These are phyloP conservation scores for peach (Prunus persica) DNA, from an alignment of 306 rosid genomes.

Conservation along the genomic window Prunus_persica_NCBIv2 NC_034014.1:22198501-22199000, in stretches of 20 bases:
- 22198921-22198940: not conserved
- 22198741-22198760: not conserved
- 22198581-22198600: no score
- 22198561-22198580: not conserved
- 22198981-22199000: not conserved
- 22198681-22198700: not conserved
- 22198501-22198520: not conserved
- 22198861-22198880: not conserved
- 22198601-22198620: not conserved
- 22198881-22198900: not conserved
- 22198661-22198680: no score
- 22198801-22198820: not conserved
- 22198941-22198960: not conserved
- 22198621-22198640: not conserved
- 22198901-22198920: not conserved
- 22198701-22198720: not conserved
- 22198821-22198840: not conserved
- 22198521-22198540: not conserved
- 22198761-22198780: not conserved
- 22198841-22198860: not conserved
- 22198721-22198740: not conserved
- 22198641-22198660: not conserved
- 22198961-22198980: slow-evolving; percentile 3
- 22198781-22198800: not conserved
- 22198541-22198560: not conserved